Conservation (phyloP, 2,329 filamentous ascomycete genomes). For the Colletotrichum agaves region DNA sequence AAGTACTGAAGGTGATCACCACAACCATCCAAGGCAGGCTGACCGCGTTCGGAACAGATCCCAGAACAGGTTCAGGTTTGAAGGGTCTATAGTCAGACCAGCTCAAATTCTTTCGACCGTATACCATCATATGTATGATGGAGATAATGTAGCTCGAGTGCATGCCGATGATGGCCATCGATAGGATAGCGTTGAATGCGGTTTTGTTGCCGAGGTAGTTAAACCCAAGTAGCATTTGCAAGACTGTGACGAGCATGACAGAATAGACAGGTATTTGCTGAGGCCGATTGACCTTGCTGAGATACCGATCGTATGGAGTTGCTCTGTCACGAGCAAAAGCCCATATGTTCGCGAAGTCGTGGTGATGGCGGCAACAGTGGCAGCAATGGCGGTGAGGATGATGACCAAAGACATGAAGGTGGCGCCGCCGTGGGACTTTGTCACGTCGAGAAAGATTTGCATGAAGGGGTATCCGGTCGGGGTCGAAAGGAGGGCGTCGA, state of each 20-base stretch:
- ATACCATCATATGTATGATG: slow-evolving; percentile 49
- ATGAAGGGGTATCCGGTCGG: slow-evolving; percentile 56
- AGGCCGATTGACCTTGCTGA: slow-evolving; percentile 47
- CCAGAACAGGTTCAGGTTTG: slow-evolving; percentile 46
- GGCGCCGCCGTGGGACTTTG: slow-evolving; percentile 41
- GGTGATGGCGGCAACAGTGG: slow-evolving; percentile 46
- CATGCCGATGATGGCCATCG: slow-evolving; percentile 54
- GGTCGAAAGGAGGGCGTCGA: slow-evolving; percentile 51
- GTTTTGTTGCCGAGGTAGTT: slow-evolving; percentile 56
- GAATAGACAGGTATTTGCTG: slow-evolving; percentile 49
- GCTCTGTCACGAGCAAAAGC: slow-evolving; percentile 52
- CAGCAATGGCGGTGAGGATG: slow-evolving; percentile 43
- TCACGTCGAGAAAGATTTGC: slow-evolving; percentile 50
- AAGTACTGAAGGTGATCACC: slow-evolving; percentile 57
- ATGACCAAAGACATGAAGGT: slow-evolving; percentile 46
- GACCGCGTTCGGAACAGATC: slow-evolving; percentile 51
- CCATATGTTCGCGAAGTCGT: slow-evolving; percentile 52
- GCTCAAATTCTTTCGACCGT: slow-evolving; percentile 44
- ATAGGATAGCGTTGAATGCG: slow-evolving; percentile 53
- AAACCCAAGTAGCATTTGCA: slow-evolving; percentile 47
- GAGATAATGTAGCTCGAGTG: slow-evolving; percentile 57
- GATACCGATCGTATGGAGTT: slow-evolving; percentile 48
- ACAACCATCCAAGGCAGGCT: slow-evolving; percentile 56
- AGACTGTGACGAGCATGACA: slow-evolving; percentile 40
- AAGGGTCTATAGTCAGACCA: slow-evolving; percentile 42